These are phyloP conservation scores for Betula pendula DNA, from an alignment of 306 rosid species.

Conservation along the genomic window DNA sequence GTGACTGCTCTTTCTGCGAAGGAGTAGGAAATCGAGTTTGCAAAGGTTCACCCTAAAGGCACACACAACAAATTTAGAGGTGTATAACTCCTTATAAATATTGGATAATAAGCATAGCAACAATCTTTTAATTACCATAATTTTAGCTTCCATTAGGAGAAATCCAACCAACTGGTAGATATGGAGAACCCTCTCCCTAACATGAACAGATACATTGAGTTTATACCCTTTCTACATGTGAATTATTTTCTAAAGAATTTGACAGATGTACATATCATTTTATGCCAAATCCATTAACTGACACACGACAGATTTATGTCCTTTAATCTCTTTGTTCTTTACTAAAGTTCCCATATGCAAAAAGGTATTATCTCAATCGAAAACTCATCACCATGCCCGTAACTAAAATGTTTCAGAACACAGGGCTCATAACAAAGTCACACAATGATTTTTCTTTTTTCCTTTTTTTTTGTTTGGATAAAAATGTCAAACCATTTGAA, in stretches of 20 bases:
- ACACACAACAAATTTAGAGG: neutral
- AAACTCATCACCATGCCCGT: neutral
- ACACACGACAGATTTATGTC: neutral
- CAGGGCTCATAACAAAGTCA: neutral
- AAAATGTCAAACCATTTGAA: neutral
- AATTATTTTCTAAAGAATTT: neutral
- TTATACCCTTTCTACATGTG: neutral
- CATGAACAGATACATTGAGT: neutral
- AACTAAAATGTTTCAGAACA: neutral
- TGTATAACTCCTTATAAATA: neutral
- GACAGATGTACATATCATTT: neutral
- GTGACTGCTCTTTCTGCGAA: neutral
- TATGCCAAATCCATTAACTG: neutral
- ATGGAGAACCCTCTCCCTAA: conserved; percentile 1
- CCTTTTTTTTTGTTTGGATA: no score
- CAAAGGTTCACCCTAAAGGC: neutral
- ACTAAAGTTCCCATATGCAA: neutral
- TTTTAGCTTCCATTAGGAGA: neutral
- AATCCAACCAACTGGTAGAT: neutral
- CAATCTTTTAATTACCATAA: neutral
- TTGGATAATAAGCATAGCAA: neutral
- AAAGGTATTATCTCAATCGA: neutral
- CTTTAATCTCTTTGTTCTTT: neutral
- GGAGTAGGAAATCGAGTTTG: neutral
- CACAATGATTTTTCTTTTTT: neutral